These are phyloP conservation scores for Silene latifolia DNA, from an alignment of 148 eudicot genomes.

Conservation along the genomic window DNA sequence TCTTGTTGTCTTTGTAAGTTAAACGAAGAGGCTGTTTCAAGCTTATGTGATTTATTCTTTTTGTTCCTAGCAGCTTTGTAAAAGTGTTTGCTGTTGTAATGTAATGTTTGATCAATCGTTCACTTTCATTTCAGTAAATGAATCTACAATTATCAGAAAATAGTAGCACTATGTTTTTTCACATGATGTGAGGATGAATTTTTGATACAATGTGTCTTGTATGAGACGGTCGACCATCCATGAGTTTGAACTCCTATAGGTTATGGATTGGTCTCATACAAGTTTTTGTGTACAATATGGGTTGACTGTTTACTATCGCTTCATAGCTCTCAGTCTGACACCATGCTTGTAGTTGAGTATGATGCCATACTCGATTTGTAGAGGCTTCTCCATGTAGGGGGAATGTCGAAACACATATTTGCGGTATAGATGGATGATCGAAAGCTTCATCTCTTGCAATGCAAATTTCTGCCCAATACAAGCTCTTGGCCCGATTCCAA, in stretches of 20 bases:
- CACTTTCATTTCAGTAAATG: conserved; percentile 25
- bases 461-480: conserved; percentile 92
- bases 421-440: conserved; percentile 65
- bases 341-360: conserved; percentile 79
- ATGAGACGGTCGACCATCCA: no score
- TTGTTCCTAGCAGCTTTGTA: conserved; percentile 29
- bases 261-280: no score
- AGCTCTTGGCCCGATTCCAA: conserved; percentile 88
- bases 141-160: not conserved
- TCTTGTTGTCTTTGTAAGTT: conserved; percentile 52
- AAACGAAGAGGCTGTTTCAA: conserved; percentile 13
- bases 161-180: not conserved
- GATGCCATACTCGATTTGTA: conserved; percentile 70
- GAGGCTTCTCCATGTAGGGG: conserved; percentile 72
- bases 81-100: conserved; percentile 23
- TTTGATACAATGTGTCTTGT: no score
- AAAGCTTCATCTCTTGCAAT: conserved; percentile 75
- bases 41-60: conserved; percentile 28
- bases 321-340: conserved; percentile 64
- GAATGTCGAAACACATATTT: conserved; percentile 71
- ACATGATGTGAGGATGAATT: not conserved
- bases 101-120: conserved; percentile 19
- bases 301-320: conserved; percentile 21
- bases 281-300: not conserved
- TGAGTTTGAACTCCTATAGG: no score